These are phyloP conservation scores for Dioscorea zingiberensis DNA, from an alignment of 106 monocot species.

Conservation along the genomic window DNA sequence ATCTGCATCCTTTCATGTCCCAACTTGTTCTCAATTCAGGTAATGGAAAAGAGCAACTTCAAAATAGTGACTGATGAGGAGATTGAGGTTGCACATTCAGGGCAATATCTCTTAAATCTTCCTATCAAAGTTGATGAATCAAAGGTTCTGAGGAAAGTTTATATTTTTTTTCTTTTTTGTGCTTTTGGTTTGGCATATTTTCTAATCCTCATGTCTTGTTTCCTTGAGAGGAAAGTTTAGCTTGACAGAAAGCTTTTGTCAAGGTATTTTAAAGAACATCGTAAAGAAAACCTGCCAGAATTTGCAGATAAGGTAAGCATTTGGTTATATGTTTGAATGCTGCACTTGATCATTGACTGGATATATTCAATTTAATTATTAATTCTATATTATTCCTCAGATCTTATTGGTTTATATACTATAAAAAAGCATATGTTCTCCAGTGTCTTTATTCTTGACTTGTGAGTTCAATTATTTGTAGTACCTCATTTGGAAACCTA, in stretches of 20 bases:
- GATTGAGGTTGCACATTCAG: conserved; percentile 81
- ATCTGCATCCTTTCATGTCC: background rate
- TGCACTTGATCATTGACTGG: too few relatives aligned
- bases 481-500: too few relatives aligned
- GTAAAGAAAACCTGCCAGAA: conserved; percentile 66
- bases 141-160: conserved; percentile 42
- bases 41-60: conserved; percentile 95
- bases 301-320: conserved; percentile 75
- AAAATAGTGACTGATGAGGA: conserved; percentile 84
- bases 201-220: conserved; percentile 1
- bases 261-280: conserved; percentile 79
- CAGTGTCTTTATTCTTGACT: too few relatives aligned
- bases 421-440: too few relatives aligned
- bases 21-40: conserved; percentile 21
- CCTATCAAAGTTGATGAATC: conserved; percentile 98
- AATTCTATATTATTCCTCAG: too few relatives aligned
- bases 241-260: conserved; percentile 68
- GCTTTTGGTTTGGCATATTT: background rate
- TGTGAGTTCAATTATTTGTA: too few relatives aligned
- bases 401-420: too few relatives aligned
- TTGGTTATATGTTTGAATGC: too few relatives aligned
- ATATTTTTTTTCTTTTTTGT: too few relatives aligned
- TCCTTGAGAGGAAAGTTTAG: conserved; percentile 28
- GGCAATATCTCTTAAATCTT: conserved; percentile 92
- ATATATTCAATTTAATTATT: too few relatives aligned